phyloP scores from a whole-genome alignment of 192 early-diverging fungal species.

The Gamsiella multidivaricata region DNA sequence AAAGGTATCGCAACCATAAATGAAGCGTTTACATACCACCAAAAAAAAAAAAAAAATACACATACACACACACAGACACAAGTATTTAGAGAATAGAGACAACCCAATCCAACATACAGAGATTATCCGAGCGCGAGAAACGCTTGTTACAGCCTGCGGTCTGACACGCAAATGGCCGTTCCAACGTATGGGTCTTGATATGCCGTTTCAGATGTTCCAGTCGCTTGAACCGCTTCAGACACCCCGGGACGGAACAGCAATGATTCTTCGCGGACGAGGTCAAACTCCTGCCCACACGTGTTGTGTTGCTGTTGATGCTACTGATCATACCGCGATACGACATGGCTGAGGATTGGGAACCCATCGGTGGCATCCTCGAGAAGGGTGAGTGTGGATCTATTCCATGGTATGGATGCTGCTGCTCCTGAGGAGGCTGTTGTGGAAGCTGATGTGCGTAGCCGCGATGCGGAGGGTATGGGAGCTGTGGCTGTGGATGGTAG shows the following conservation, averaged over 20 bases:
- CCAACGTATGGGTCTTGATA: slow-evolving; percentile 80
- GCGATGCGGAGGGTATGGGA: background rate
- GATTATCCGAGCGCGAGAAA: slow-evolving; percentile 82
- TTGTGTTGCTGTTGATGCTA: background rate
- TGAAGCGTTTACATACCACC: background rate
- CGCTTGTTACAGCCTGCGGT: slow-evolving; percentile 78
- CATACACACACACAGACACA: too few relatives aligned
- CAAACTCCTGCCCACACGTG: slow-evolving; percentile 19
- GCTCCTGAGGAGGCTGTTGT: background rate
- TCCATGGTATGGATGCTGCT: slow-evolving; percentile 1
- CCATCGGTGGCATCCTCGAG: background rate
- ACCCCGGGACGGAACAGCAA: slow-evolving; percentile 39
- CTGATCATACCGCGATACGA: too few relatives aligned
- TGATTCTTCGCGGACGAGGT: slow-evolving; percentile 41
- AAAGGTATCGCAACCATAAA: too few relatives aligned
- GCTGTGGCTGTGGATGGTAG: background rate
- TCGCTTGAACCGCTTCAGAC: slow-evolving; percentile 55
- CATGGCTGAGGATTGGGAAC: background rate
- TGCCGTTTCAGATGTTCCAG: slow-evolving; percentile 88
- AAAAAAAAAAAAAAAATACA: background rate
- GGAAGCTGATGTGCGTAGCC: background rate
- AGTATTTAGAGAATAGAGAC: too few relatives aligned
- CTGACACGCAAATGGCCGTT: slow-evolving; percentile 74
- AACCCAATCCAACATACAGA: too few relatives aligned
- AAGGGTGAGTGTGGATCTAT: background rate